Percentiles rank a stretch among this genome's conserved stretches.
phyloP scores from a whole-genome alignment of 352 stramenopile genomes.

The Blastocystis sp. region DNA sequence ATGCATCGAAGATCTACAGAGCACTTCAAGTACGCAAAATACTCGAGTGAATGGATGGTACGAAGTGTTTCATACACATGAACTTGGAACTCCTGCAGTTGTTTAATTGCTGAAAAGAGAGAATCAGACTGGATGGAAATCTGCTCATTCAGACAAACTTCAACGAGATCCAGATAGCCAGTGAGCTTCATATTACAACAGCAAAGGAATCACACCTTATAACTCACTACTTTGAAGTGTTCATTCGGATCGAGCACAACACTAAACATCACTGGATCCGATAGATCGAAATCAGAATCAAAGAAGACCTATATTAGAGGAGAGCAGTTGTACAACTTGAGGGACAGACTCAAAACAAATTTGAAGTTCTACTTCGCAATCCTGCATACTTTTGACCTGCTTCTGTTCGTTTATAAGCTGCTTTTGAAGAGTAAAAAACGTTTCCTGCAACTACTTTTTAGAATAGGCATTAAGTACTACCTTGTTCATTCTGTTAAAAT shows the following conservation, averaged over 20 bases:
- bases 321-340: not conserved
- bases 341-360: constrained; percentile 38
- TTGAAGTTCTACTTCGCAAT: not conserved
- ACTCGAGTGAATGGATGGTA: not conserved
- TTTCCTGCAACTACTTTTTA: constrained; percentile 21
- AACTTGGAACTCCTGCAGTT: constrained; percentile 44
- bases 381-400: not conserved
- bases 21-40: not conserved
- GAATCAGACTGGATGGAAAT: constrained; percentile 27
- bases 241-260: constrained; percentile 26
- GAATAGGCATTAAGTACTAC: not conserved
- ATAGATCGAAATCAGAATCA: constrained; percentile 3
- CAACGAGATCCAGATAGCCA: constrained; percentile 21
- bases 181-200: not conserved
- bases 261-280: constrained; percentile 21
- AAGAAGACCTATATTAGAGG: not conserved
- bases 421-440: not conserved
- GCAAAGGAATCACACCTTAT: not conserved
- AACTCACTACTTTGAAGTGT: constrained; percentile 28
- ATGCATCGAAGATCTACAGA: not conserved
- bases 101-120: not conserved
- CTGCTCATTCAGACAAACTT: constrained; percentile 38
- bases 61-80: not conserved
- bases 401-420: not conserved
- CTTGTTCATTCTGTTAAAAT: constrained; percentile 42